These are phyloP conservation scores for Globisporangium perplexum DNA, from an alignment of 352 stramenopile genomes.

Conservation along the genomic window DNA sequence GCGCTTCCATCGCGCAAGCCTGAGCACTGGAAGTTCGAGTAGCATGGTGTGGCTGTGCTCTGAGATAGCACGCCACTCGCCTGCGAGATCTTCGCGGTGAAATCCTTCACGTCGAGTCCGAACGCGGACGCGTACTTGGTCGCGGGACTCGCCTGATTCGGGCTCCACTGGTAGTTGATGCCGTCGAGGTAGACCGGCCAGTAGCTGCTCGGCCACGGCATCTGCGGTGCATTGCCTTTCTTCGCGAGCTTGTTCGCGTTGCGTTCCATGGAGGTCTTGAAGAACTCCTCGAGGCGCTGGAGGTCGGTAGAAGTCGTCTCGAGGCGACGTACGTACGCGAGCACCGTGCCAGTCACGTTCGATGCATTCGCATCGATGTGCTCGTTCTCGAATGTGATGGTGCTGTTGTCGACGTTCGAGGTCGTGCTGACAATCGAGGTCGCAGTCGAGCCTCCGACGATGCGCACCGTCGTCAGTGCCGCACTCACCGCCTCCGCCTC, in stretches of 20 bases:
- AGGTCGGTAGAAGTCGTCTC: conserved; percentile 24
- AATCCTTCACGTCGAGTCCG: conserved; percentile 18
- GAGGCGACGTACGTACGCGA: not conserved
- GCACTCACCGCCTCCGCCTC: not conserved
- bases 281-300: conserved; percentile 26
- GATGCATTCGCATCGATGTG: not conserved
- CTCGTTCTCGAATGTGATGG: not conserved
- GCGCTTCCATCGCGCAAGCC: conserved; percentile 24
- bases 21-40: conserved; percentile 20
- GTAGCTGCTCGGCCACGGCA: conserved; percentile 51
- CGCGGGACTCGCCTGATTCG: conserved; percentile 19
- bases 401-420: not conserved
- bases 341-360: not conserved
- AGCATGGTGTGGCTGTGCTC: conserved; percentile 15
- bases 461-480: not conserved
- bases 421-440: not conserved
- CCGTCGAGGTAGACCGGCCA: conserved; percentile 56
- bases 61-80: conserved; percentile 9
- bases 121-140: conserved; percentile 52
- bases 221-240: conserved; percentile 14
- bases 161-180: conserved; percentile 49
- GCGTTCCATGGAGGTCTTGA: conserved; percentile 23
- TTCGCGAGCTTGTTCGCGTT: conserved; percentile 23
- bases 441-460: not conserved
- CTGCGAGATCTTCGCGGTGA: conserved; percentile 21